Evolutionary conservation across 768 basidiomycete species (phyloP).

Genomic region (Boletus sp.): DNA sequence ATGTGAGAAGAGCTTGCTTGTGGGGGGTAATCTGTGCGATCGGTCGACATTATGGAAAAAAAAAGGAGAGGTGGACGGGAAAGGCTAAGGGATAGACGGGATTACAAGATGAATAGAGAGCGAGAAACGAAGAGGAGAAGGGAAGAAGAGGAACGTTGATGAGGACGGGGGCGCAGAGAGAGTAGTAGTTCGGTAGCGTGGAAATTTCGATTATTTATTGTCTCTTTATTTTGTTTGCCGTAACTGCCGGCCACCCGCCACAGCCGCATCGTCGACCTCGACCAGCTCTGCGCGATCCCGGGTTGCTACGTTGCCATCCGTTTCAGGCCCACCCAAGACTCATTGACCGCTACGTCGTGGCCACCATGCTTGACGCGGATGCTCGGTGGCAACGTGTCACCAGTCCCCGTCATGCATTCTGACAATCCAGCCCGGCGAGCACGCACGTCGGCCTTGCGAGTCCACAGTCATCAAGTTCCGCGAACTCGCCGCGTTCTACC

Average conservation of each 20-base stretch:
- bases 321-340: too few species aligned
- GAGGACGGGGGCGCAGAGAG: conserved; percentile 15
- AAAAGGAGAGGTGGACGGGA: conserved; percentile 13
- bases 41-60: conserved; percentile 38
- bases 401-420: too few species aligned
- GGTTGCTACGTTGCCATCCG: too few species aligned
- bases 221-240: conserved; percentile 14
- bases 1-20: conserved; percentile 80
- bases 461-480: background rate
- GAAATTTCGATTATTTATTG: conserved; percentile 30
- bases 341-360: too few species aligned
- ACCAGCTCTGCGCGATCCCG: too few species aligned
- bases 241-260: conserved; percentile 21
- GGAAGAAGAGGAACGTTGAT: conserved; percentile 28
- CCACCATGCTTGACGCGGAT: background rate
- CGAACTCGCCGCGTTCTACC: conserved; percentile 8
- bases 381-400: background rate
- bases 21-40: conserved; percentile 38
- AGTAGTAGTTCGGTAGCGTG: conserved; percentile 31
- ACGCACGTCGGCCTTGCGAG: background rate
- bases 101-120: conserved; percentile 27
- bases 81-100: conserved; percentile 13
- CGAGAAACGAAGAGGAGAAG: conserved; percentile 33
- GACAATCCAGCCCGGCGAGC: background rate
- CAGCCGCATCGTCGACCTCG: conserved; percentile 3